Conservation (phyloP, 495 filamentous ascomycete species). For the Pyrenula aspistea region DNA sequence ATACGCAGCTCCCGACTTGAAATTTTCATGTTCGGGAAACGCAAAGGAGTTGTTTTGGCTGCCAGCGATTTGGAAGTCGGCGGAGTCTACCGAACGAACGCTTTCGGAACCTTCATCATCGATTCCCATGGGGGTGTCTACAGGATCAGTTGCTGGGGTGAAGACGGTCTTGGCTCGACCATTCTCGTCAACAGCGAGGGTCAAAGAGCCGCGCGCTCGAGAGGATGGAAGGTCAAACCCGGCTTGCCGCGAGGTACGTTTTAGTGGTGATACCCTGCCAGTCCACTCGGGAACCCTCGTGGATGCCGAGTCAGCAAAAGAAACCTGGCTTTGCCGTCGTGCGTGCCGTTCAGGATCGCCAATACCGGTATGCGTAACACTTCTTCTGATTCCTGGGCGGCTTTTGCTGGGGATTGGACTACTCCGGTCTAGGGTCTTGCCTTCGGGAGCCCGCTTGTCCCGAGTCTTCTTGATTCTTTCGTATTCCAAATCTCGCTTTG, state of each 20-base stretch:
- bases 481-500: constrained; percentile 33
- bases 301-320: constrained; percentile 17
- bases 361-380: constrained; percentile 29
- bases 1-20: too few relatives aligned
- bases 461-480: constrained; percentile 11
- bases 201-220: constrained; percentile 41
- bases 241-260: constrained; percentile 14
- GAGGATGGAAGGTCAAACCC: constrained; percentile 11
- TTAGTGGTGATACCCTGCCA: background rate
- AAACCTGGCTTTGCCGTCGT: constrained; percentile 16
- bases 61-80: constrained; percentile 52
- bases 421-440: background rate
- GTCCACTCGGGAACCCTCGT: background rate
- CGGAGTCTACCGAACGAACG: constrained; percentile 48
- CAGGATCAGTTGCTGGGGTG: constrained; percentile 27
- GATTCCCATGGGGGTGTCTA: constrained; percentile 29
- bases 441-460: background rate
- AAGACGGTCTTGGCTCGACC: constrained; percentile 57
- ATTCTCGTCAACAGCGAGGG: constrained; percentile 59
- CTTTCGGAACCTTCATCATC: constrained; percentile 36
- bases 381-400: constrained; percentile 47
- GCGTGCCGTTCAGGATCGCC: constrained; percentile 1
- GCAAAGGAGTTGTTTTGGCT: constrained; percentile 53
- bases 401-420: constrained; percentile 2
- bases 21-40: constrained; percentile 29